These are phyloP conservation scores for Melastoma malabathricum DNA, from an alignment of 345 rosid species.

Conservation along the genomic window DNA sequence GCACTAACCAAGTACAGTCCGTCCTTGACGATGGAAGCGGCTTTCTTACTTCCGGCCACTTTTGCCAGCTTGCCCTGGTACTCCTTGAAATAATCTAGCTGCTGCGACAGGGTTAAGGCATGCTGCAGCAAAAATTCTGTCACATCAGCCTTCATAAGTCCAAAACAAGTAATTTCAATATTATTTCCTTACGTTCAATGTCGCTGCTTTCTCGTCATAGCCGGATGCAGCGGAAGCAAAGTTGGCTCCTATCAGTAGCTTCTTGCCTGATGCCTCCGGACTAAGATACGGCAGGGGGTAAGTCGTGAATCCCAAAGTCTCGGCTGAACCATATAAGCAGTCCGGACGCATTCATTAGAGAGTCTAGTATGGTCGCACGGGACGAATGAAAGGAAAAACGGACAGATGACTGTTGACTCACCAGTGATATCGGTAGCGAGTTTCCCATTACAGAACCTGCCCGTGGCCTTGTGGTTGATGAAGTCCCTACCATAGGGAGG, in stretches of 20 bases:
- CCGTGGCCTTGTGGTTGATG: constrained; percentile 48
- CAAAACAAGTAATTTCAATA: background rate
- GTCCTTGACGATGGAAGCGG: constrained; percentile 48
- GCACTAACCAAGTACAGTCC: constrained; percentile 59
- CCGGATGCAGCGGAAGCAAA: constrained; percentile 96
- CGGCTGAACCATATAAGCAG: constrained; percentile 48
- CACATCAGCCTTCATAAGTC: background rate
- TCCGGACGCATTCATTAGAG: too few species aligned
- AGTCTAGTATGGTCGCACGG: background rate
- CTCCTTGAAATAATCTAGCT: constrained; percentile 64
- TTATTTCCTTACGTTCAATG: constrained; percentile 25
- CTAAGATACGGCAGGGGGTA: constrained; percentile 79
- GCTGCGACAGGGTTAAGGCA: constrained; percentile 63
- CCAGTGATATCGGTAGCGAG: constrained; percentile 39
- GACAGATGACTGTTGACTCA: background rate
- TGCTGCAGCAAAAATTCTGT: constrained; percentile 33
- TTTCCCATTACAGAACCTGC: constrained; percentile 92
- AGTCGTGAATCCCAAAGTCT: constrained; percentile 63
- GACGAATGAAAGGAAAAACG: background rate
- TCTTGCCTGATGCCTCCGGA: constrained; percentile 77
- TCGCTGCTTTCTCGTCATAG: constrained; percentile 63
- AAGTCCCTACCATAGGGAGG: constrained; percentile 97
- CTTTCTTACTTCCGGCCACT: constrained; percentile 39
- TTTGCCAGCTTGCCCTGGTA: constrained; percentile 56
- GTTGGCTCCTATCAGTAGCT: constrained; percentile 86